Conservation (phyloP, 805 yeast genomes). For the Pichia heedii region DNA sequence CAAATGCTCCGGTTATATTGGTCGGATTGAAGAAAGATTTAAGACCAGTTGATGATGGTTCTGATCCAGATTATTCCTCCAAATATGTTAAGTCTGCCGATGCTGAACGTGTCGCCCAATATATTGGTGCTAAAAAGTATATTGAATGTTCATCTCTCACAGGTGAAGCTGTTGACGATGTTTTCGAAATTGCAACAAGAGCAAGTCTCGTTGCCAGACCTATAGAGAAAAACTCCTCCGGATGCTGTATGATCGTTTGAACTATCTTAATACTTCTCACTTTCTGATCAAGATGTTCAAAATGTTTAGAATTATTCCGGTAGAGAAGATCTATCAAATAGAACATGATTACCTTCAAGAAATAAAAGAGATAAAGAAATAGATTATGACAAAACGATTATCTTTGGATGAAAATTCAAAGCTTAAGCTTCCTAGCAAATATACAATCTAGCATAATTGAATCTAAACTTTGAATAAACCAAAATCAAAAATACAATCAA, state of each 20-base stretch:
- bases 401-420: too few species aligned
- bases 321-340: too few species aligned
- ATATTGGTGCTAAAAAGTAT: constrained; percentile 75
- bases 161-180: constrained; percentile 92
- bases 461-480: too few species aligned
- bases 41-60: constrained; percentile 34
- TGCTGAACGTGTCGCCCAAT: constrained; percentile 64
- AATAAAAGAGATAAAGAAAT: too few species aligned
- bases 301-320: too few species aligned
- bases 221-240: constrained; percentile 32
- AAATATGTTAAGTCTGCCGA: constrained; percentile 45
- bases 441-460: too few species aligned
- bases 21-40: constrained; percentile 84
- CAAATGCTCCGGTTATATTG: constrained; percentile 64
- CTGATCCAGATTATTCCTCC: constrained; percentile 26
- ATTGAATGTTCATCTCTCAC: constrained; percentile 87
- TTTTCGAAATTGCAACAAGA: constrained; percentile 85
- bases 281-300: too few species aligned
- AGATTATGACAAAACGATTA: too few species aligned
- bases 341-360: too few species aligned
- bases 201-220: constrained; percentile 57
- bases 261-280: too few species aligned
- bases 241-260: constrained; percentile 34
- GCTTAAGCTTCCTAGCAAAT: too few species aligned
- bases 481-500: too few species aligned